Evolutionary conservation across 2,329 filamentous ascomycete species (phyloP).

Genomic region (Ascosphaera apis): DNA sequence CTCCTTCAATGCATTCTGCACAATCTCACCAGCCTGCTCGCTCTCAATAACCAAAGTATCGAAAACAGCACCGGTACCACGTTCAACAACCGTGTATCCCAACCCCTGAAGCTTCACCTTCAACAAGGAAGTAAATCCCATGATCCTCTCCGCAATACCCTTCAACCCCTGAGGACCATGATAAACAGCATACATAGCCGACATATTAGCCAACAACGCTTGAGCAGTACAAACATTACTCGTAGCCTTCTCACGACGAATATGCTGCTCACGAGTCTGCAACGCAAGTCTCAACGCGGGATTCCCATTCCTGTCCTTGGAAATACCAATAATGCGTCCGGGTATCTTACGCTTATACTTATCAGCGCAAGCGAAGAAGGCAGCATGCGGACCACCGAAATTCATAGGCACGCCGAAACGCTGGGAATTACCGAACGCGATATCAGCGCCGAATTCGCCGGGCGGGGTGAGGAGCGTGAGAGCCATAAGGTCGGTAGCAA

Average conservation of each 20-base stretch:
- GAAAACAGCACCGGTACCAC: slow-evolving; percentile 40
- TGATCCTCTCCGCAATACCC: slow-evolving; percentile 57
- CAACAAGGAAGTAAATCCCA: slow-evolving; percentile 46
- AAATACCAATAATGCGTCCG: slow-evolving; percentile 70
- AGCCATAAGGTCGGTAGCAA: slow-evolving; percentile 72
- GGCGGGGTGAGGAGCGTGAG: slow-evolving; percentile 72
- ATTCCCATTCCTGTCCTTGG: slow-evolving; percentile 68
- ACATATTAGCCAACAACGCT: slow-evolving; percentile 86
- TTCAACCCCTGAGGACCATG: slow-evolving; percentile 69
- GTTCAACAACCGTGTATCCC: slow-evolving; percentile 39
- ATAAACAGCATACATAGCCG: slow-evolving; percentile 80
- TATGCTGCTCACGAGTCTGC: slow-evolving; percentile 90
- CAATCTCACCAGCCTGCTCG: slow-evolving; percentile 28
- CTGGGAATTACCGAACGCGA: slow-evolving; percentile 84
- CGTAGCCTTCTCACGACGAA: slow-evolving; percentile 85
- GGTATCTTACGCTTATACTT: slow-evolving; percentile 90
- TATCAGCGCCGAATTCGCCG: slow-evolving; percentile 83
- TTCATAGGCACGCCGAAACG: slow-evolving; percentile 80
- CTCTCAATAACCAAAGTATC: slow-evolving; percentile 55
- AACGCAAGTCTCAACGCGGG: slow-evolving; percentile 63
- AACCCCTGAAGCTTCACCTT: slow-evolving; percentile 38
- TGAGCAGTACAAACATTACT: slow-evolving; percentile 96
- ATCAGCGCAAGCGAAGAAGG: slow-evolving; percentile 81
- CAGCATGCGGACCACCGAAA: slow-evolving; percentile 83
- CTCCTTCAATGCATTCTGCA: slow-evolving; percentile 27